phyloP scores from a whole-genome alignment of 768 basidiomycete species.

The Pulveroboletus ravenelii region DNA sequence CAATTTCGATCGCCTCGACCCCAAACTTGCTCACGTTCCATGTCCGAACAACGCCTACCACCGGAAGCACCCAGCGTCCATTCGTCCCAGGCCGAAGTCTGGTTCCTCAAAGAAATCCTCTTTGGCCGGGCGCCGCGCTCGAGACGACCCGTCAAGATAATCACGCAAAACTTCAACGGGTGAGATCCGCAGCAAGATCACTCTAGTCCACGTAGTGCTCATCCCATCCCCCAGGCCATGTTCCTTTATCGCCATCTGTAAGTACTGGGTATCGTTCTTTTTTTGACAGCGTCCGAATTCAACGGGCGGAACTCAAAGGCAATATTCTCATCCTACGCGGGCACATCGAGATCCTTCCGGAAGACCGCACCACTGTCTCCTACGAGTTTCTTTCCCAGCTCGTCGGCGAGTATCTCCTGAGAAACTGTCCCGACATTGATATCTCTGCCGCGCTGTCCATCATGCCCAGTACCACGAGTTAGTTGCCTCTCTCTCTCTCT shows the following conservation, averaged over 20 bases:
- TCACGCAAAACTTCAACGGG: slow-evolving; percentile 86
- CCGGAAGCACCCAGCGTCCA: slow-evolving; percentile 14
- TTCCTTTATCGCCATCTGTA: slow-evolving; percentile 88
- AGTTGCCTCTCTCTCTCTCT: slow-evolving; percentile 24
- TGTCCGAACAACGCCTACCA: slow-evolving; percentile 13
- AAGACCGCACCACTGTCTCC: slow-evolving; percentile 62
- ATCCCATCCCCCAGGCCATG: slow-evolving; percentile 57
- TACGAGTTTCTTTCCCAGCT: slow-evolving; percentile 83
- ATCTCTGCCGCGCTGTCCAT: slow-evolving; percentile 29
- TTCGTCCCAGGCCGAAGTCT: slow-evolving; percentile 48
- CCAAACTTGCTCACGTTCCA: background rate
- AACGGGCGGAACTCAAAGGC: slow-evolving; percentile 38
- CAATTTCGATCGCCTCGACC: background rate
- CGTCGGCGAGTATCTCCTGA: slow-evolving; percentile 77
- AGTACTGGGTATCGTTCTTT: background rate
- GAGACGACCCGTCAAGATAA: slow-evolving; percentile 48
- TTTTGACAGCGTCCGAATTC: no score
- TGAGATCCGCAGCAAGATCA: slow-evolving; percentile 31
- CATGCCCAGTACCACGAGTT: slow-evolving; percentile 68
- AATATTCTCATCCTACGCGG: slow-evolving; percentile 88
- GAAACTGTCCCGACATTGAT: slow-evolving; percentile 40
- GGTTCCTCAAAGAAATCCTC: slow-evolving; percentile 68
- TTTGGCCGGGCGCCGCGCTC: slow-evolving; percentile 37
- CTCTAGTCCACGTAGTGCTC: no score
- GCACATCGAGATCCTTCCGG: slow-evolving; percentile 68